These are phyloP conservation scores for Malassezia cuniculi DNA, from an alignment of 1,284 basidiomycete species.

Conservation along the genomic window DNA sequence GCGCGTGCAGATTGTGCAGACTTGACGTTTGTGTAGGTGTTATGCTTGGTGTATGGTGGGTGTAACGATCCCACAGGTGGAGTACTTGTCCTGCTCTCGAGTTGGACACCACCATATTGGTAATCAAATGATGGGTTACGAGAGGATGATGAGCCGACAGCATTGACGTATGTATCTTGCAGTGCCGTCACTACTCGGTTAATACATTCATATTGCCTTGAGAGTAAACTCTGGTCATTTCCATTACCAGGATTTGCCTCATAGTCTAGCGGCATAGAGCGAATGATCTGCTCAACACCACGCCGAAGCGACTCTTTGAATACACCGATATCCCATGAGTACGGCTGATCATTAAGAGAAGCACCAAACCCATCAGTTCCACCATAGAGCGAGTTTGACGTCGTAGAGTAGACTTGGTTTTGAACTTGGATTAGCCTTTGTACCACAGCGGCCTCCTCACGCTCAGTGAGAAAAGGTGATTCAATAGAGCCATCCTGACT, in stretches of 20 bases:
- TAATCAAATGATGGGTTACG: too few relatives aligned
- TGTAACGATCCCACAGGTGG: too few relatives aligned
- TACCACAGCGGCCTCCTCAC: conserved; percentile 8
- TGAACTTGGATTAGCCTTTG: conserved; percentile 11
- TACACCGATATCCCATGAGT: conserved; percentile 9
- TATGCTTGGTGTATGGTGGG: too few relatives aligned
- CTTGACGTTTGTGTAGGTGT: too few relatives aligned
- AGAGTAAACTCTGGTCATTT: background rate
- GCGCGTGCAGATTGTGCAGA: too few relatives aligned
- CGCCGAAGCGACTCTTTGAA: conserved; percentile 10
- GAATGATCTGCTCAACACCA: conserved; percentile 13
- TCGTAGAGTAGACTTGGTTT: too few relatives aligned
- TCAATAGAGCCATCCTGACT: background rate
- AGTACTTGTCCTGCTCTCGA: too few relatives aligned
- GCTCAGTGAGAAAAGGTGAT: background rate
- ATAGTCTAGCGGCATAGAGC: background rate
- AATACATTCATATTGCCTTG: conserved; percentile 4
- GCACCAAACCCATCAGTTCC: conserved; percentile 14
- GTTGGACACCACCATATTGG: too few relatives aligned
- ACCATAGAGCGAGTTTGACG: too few relatives aligned
- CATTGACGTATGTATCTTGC: conserved; percentile 11
- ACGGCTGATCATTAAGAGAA: background rate
- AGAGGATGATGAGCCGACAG: too few relatives aligned
- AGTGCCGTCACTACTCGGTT: conserved; percentile 6
- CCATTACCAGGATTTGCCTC: too few relatives aligned